Evolutionary conservation across 176 grass and related monocot species (phyloP).

Genomic region (Olyra latifolia): DNA sequence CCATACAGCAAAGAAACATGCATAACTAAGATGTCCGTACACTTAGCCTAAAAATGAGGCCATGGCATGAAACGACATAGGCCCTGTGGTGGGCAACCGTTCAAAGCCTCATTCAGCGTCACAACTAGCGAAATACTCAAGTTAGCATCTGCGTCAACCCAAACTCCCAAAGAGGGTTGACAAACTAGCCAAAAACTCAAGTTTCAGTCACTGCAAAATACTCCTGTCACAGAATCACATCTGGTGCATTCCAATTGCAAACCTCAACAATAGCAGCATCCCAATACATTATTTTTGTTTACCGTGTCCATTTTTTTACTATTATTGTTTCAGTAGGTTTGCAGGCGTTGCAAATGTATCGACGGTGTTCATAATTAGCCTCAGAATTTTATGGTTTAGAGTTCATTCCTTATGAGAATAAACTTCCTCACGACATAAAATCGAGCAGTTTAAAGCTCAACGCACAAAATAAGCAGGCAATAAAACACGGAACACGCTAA

Average conservation of each 20-base stretch:
- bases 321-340: neutral
- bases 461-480: neutral
- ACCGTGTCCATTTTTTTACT: neutral
- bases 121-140: neutral
- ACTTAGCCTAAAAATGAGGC: neutral
- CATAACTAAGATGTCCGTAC: neutral
- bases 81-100: neutral
- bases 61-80: slow-evolving; percentile 3
- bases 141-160: neutral
- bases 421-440: neutral
- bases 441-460: slow-evolving; percentile 3
- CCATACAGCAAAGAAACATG: neutral
- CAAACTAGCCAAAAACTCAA: neutral
- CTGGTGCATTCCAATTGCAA: neutral
- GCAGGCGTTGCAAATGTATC: neutral
- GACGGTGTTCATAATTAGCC: neutral
- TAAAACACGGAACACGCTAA: neutral
- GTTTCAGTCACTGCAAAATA: neutral
- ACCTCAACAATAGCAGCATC: neutral
- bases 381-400: neutral
- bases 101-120: neutral
- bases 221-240: neutral
- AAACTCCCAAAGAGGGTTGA: neutral
- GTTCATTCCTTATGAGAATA: neutral
- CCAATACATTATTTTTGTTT: neutral